These are phyloP conservation scores for Collybiopsis luxurians DNA, from an alignment of 768 basidiomycete species.

Conservation along the genomic window DNA sequence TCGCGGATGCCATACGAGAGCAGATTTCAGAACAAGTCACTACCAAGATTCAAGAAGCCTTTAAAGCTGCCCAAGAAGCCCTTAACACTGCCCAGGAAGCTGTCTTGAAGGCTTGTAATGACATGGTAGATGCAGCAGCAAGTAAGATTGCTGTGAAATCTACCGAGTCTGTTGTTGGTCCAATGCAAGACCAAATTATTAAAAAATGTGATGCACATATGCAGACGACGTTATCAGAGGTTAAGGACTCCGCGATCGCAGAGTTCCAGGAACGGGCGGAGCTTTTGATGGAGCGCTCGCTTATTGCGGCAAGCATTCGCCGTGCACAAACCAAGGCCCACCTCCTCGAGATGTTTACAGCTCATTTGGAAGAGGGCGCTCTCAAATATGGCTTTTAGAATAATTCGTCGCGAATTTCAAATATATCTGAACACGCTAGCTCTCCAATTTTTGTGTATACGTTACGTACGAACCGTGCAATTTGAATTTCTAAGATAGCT, in stretches of 20 bases:
- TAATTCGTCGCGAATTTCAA: no score
- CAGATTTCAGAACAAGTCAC: not conserved
- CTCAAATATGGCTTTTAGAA: no score
- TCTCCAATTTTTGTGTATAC: no score
- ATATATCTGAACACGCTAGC: no score
- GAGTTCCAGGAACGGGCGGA: slow-evolving; percentile 5
- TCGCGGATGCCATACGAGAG: not conserved
- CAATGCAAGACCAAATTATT: not conserved
- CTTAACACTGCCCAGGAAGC: no score
- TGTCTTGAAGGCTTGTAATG: not conserved
- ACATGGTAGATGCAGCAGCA: not conserved
- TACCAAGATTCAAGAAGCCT: not conserved
- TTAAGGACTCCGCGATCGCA: not conserved
- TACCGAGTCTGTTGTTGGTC: not conserved
- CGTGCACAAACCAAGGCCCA: not conserved
- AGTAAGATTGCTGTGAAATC: not conserved
- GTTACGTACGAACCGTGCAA: no score
- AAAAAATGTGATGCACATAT: not conserved
- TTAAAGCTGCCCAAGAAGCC: no score
- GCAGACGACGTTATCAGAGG: not conserved
- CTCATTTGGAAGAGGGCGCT: not conserved
- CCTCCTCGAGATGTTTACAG: not conserved
- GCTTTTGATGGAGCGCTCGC: slow-evolving; percentile 3
- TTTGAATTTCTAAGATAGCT: no score
- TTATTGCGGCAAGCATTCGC: not conserved